These are phyloP conservation scores for Podospora bellae-mahoneyi DNA, from an alignment of 495 filamentous ascomycete genomes.

Conservation along the genomic window DNA sequence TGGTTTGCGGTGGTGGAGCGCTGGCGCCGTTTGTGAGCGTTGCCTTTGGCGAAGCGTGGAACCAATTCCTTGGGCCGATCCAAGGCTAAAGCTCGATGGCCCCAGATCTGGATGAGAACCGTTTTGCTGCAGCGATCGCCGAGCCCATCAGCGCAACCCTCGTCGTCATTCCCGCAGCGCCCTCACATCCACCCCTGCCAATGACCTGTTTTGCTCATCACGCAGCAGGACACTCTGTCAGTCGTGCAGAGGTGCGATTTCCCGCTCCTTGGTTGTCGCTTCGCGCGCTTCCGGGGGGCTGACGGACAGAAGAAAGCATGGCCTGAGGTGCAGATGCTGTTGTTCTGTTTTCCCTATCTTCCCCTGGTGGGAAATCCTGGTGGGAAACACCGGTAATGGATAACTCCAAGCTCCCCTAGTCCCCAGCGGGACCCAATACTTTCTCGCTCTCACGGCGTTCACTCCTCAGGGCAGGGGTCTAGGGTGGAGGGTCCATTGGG, in stretches of 20 bases:
- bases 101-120: conserved; percentile 6
- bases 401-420: background rate
- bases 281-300: background rate
- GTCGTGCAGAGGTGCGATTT: background rate
- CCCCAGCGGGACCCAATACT: background rate
- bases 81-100: background rate
- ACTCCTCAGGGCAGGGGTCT: background rate
- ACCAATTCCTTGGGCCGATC: background rate
- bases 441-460: background rate
- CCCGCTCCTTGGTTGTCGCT: background rate
- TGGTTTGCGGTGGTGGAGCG: background rate
- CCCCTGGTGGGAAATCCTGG: background rate
- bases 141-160: conserved; percentile 4
- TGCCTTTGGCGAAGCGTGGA: background rate
- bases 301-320: background rate
- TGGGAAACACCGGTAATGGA: background rate
- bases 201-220: background rate
- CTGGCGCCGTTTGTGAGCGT: background rate
- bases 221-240: background rate
- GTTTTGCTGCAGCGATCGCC: conserved; percentile 7
- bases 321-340: background rate
- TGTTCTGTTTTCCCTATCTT: background rate
- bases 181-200: background rate
- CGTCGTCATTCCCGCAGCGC: background rate
- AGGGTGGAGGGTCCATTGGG: background rate